phyloP scores from a whole-genome alignment of 495 filamentous ascomycete species.

The Articulospora tetracladia region DNA sequence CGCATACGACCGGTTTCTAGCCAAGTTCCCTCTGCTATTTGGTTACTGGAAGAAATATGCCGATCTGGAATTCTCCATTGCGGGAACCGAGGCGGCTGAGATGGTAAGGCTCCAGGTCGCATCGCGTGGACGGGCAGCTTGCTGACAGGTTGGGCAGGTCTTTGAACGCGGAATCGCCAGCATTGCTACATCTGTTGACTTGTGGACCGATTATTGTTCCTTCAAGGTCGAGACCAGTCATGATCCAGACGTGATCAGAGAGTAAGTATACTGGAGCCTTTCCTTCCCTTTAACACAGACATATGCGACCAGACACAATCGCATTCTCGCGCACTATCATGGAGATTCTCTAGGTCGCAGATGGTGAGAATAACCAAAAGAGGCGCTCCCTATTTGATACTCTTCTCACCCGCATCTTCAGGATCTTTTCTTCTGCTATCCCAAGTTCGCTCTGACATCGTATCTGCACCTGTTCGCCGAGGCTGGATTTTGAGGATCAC shows the following conservation, averaged over 20 bases:
- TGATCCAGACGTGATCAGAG: conserved; percentile 92
- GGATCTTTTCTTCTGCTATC: conserved; percentile 47
- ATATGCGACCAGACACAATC: conserved; percentile 29
- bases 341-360: conserved; percentile 25
- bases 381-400: conserved; percentile 26
- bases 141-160: conserved; percentile 48
- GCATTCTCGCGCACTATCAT: background rate
- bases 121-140: background rate
- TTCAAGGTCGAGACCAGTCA: conserved; percentile 98
- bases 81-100: conserved; percentile 94
- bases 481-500: conserved; percentile 44
- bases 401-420: conserved; percentile 57
- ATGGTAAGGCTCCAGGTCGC: conserved; percentile 59
- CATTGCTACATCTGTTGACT: conserved; percentile 87
- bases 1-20: conserved; percentile 87
- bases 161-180: conserved; percentile 95
- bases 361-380: conserved; percentile 30
- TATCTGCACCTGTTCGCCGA: conserved; percentile 39
- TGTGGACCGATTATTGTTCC: conserved; percentile 94
- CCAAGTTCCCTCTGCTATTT: conserved; percentile 93
- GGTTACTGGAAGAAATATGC: conserved; percentile 99
- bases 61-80: conserved; percentile 93
- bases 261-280: conserved; percentile 85
- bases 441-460: conserved; percentile 29
- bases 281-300: conserved; percentile 60